Evolutionary conservation across 495 filamentous ascomycete genomes (phyloP), one percentile per base, ranked within the genome.

Genomic region (Hypoxylon cercidicola): DNA sequence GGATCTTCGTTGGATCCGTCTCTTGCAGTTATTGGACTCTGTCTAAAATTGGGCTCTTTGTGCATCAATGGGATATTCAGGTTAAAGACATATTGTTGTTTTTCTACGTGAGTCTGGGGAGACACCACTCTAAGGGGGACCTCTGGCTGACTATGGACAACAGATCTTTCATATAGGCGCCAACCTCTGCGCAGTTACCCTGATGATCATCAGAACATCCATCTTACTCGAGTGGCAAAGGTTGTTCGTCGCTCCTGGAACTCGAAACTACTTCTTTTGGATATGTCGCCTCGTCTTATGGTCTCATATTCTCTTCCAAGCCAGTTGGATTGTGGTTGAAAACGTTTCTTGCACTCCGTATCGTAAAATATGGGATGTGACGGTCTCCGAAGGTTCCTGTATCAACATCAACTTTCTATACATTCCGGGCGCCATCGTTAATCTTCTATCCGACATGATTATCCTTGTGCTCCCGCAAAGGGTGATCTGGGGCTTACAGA

Each of bases 291-390:
- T 66, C n/a, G 54, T 77, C 0, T 71, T 81, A 32, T 62, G 64
- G 30, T 32, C 12, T 78, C 83, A 34, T 73, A 78, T 25, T 84
- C 81, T 60, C 34, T 21, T 4, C 60, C 52, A 6, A 18, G 37
- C 12, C 30, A 32, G 16, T 34, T 20, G 15, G 43, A 55, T 12
- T 43, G 43, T 50, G 44, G 13, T 40, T 40, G 37, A n/a, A 16
- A 35, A 10, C 37, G 1, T 32, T 1, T 8, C 30, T 11, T 32
- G 30, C 30, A 32, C 10, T 5, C 30, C 30, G 30, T 1, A 8
- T 11, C 30, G 8, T 9, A 11, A 11, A 11, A 32, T 32, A 8
- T 32, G 30, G 30, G 30, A 62, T 18, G n/a, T 16, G 10, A 49
- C 44, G 41, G n/a, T 55, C 5, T 6, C 35, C 4, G n/a, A 18